Percentiles rank a stretch among this genome's conserved stretches.
Evolutionary conservation across 176 grass and related monocot species (phyloP).

Genomic region (Cenchrus fungigraminus): DNA sequence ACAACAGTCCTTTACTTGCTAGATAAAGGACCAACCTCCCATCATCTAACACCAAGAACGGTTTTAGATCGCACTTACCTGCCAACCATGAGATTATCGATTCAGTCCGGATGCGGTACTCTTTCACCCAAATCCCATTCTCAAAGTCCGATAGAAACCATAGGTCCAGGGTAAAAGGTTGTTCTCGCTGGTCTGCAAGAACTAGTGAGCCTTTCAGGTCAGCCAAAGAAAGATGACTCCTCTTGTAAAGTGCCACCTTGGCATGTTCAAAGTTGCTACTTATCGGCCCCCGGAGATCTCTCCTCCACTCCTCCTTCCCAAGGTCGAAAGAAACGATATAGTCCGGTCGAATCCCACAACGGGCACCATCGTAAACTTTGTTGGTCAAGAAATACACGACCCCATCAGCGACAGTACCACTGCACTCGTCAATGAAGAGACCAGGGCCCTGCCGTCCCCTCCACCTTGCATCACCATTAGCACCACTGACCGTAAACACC

Average conservation of each 20-base stretch:
- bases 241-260: background rate
- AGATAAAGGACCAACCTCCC: background rate
- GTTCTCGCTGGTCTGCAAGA: background rate
- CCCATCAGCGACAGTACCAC: background rate
- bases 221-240: background rate
- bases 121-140: background rate
- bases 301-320: constrained; percentile 13
- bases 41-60: background rate
- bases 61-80: background rate
- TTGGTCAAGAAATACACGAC: constrained; percentile 12
- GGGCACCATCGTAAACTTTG: background rate
- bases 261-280: background rate
- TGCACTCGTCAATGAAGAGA: background rate
- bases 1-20: background rate
- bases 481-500: background rate
- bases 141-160: background rate
- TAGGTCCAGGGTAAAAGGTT: background rate
- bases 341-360: background rate
- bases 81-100: accelerated
- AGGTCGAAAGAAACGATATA: background rate
- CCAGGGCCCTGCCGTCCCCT: background rate
- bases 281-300: constrained; percentile 1
- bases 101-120: background rate
- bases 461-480: background rate
- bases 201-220: constrained; percentile 11